Evolutionary conservation across 2,329 filamentous ascomycete species (phyloP).

Genomic region (Lachnellula cervina): DNA sequence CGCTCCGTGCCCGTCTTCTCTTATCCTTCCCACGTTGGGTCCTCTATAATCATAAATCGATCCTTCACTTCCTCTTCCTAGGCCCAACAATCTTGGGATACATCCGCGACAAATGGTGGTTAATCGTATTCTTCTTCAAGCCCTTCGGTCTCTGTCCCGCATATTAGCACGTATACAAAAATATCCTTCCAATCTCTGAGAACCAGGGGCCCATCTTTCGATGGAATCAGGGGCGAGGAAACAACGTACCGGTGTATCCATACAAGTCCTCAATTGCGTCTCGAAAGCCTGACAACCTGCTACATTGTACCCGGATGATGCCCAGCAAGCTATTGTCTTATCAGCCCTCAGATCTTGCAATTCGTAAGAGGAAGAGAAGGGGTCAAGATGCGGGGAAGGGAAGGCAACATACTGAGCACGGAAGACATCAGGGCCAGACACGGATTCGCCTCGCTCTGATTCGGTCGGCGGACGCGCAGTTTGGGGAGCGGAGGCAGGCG

Average conservation of each 20-base stretch:
- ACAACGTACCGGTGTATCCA: conserved; percentile 69
- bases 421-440: conserved; percentile 63
- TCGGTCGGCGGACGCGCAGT: conserved; percentile 60
- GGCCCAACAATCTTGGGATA: conserved; percentile 68
- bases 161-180: background rate
- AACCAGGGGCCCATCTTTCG: too few relatives aligned
- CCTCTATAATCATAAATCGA: background rate
- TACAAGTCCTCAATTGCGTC: conserved; percentile 59
- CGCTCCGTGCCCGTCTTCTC: background rate
- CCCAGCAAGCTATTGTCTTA: conserved; percentile 66
- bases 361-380: background rate
- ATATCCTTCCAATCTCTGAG: too few relatives aligned
- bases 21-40: too few relatives aligned
- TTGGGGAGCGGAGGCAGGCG: conserved; percentile 54
- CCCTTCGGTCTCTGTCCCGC: conserved; percentile 46
- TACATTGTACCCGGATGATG: conserved; percentile 66
- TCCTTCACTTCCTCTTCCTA: conserved; percentile 55
- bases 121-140: conserved; percentile 73
- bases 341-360: background rate
- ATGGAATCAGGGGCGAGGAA: background rate
- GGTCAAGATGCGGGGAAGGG: conserved; percentile 7
- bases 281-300: conserved; percentile 56
- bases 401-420: conserved; percentile 52
- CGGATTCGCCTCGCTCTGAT: conserved; percentile 56
- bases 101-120: conserved; percentile 81